Conservation (phyloP, 2,329 filamentous ascomycete species). For the Fusarium sp. region DNA sequence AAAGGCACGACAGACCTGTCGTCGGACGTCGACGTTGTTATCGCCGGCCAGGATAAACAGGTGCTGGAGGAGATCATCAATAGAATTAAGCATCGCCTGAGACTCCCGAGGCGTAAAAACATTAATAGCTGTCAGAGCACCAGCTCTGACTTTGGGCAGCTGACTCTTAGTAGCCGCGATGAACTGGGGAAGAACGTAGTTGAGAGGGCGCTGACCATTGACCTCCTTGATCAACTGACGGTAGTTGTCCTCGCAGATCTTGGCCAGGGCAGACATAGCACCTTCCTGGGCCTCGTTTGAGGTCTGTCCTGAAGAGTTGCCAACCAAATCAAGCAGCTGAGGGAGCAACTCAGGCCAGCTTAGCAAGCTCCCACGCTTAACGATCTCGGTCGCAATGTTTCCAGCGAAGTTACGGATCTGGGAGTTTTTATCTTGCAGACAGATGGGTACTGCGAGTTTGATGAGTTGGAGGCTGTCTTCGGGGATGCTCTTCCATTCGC, state of each 20-base stretch:
- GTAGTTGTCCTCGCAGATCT: conserved; percentile 97
- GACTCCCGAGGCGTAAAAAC: conserved; percentile 89
- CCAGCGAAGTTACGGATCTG: conserved; percentile 92
- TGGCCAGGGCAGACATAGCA: conserved; percentile 90
- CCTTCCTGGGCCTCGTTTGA: conserved; percentile 84
- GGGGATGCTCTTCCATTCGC: conserved; percentile 79
- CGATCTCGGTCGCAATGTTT: conserved; percentile 92
- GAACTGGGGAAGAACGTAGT: conserved; percentile 89
- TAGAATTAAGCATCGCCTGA: conserved; percentile 80
- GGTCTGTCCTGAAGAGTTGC: conserved; percentile 75
- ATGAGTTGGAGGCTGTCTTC: conserved; percentile 79
- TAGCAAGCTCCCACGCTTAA: conserved; percentile 84
- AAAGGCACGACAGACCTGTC: conserved; percentile 93
- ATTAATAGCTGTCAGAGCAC: conserved; percentile 87
- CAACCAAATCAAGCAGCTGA: conserved; percentile 81
- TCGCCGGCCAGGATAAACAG: conserved; percentile 87
- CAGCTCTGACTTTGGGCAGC: conserved; percentile 79
- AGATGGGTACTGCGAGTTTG: conserved; percentile 80
- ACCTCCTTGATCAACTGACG: conserved; percentile 88
- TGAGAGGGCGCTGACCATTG: conserved; percentile 86
- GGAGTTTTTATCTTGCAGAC: conserved; percentile 81
- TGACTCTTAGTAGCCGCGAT: conserved; percentile 85
- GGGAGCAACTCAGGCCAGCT: conserved; percentile 92
- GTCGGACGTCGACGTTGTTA: conserved; percentile 81
- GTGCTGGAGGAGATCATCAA: conserved; percentile 84